Conservation (phyloP, 2,329 filamentous ascomycete species). For the Endocalyx cinctus region DNA sequence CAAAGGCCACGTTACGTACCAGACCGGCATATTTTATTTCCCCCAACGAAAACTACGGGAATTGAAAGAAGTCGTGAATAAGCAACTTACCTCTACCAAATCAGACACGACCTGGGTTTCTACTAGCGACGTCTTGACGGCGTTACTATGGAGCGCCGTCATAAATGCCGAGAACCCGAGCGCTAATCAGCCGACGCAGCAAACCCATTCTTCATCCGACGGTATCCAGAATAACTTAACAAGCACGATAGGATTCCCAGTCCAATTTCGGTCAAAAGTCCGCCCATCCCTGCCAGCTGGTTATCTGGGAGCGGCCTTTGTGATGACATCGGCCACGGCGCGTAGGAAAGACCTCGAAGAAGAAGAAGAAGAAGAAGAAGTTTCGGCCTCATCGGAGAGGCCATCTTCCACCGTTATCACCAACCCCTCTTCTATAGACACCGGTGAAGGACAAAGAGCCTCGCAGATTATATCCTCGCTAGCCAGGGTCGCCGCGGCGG, state of each 20-base stretch:
- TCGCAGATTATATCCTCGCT: constrained; percentile 9
- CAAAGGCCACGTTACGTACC: constrained; percentile 2
- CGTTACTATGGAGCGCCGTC: constrained; percentile 23
- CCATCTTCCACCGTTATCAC: too few species aligned
- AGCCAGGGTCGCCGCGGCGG: constrained; percentile 14
- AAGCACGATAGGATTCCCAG: constrained; percentile 21
- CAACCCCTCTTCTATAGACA: too few species aligned
- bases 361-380: neutral
- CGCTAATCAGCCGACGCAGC: neutral
- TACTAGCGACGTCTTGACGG: constrained; percentile 20
- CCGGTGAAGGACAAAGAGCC: too few species aligned
- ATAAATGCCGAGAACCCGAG: constrained; percentile 14
- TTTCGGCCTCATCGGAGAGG: too few species aligned
- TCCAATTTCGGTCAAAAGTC: constrained; percentile 20
- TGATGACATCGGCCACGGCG: constrained; percentile 16
- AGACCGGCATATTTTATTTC: constrained; percentile 22
- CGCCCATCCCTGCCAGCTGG: constrained; percentile 14
- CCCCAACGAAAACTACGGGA: constrained; percentile 9
- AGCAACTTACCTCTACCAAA: constrained; percentile 5
- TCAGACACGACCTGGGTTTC: constrained; percentile 19
- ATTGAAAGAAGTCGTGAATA: constrained; percentile 17
- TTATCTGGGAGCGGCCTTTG: constrained; percentile 26
- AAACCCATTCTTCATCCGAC: neutral
- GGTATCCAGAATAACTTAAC: neutral
- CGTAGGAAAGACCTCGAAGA: constrained; percentile 12